Conservation (phyloP, 2,329 filamentous ascomycete genomes). For the Daldinia sp. region DNA sequence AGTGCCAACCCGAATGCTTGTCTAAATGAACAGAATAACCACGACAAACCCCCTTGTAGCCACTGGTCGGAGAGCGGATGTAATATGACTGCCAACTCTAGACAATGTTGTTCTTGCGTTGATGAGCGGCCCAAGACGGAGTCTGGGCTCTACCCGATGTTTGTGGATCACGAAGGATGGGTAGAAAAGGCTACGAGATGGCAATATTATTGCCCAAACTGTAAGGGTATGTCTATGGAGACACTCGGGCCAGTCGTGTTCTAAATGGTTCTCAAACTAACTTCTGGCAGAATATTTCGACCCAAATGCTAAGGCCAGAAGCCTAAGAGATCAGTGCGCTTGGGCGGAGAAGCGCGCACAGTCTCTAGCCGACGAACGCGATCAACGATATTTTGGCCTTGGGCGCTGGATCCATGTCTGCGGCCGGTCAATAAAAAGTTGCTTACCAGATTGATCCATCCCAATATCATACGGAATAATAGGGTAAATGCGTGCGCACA, state of each 20-base stretch:
- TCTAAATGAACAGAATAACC: background rate
- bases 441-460: constrained; percentile 15
- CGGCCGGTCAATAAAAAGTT: constrained; percentile 10
- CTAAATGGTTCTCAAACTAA: constrained; percentile 1
- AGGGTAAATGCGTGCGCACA: background rate
- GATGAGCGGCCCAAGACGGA: constrained; percentile 28
- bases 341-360: constrained; percentile 36
- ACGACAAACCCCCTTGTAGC: constrained; percentile 20
- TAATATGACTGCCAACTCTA: constrained; percentile 9
- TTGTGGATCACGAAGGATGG: constrained; percentile 36
- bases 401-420: constrained; percentile 30
- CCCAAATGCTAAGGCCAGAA: constrained; percentile 18
- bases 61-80: constrained; percentile 29
- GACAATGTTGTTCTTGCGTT: constrained; percentile 36
- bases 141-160: constrained; percentile 37
- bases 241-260: too few relatives aligned
- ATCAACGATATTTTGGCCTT: constrained; percentile 24
- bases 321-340: constrained; percentile 12
- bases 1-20: background rate
- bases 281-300: constrained; percentile 28
- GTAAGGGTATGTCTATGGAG: constrained; percentile 19
- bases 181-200: constrained; percentile 34
- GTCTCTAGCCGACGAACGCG: constrained; percentile 26
- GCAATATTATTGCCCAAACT: constrained; percentile 39
- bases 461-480: background rate